phyloP scores from a whole-genome alignment of 495 filamentous ascomycete genomes.

The Aspergillus ellipticus region DNA sequence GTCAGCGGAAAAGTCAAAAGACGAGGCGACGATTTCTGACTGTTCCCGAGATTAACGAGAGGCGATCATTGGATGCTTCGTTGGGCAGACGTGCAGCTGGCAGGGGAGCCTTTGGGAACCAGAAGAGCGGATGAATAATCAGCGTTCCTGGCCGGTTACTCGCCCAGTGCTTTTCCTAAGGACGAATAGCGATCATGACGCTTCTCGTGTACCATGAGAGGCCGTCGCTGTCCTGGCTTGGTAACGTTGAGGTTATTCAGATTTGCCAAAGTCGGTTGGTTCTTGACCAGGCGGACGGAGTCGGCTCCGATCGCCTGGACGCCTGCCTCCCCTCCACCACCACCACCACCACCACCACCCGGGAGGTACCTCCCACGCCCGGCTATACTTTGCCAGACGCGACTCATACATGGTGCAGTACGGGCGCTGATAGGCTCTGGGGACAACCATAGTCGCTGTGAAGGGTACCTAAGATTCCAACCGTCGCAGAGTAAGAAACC shows the following conservation, averaged over 20 bases:
- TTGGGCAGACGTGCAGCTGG: slow-evolving; percentile 49
- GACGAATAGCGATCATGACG: slow-evolving; percentile 9
- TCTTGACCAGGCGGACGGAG: neutral
- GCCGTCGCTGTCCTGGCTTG: neutral
- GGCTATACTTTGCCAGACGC: neutral
- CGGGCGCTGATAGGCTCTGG: neutral
- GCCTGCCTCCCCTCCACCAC: neutral
- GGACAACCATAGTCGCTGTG: neutral
- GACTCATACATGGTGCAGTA: neutral
- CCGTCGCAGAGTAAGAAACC: neutral
- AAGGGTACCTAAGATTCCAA: neutral
- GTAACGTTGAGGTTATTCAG: neutral
- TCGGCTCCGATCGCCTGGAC: neutral
- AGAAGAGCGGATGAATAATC: slow-evolving; percentile 13
- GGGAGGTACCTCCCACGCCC: neutral
- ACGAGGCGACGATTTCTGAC: slow-evolving; percentile 28
- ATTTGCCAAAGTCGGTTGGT: neutral
- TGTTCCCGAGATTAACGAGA: slow-evolving; percentile 29
- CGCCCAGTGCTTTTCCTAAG: neutral
- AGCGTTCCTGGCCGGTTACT: neutral
- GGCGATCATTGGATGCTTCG: slow-evolving; percentile 45
- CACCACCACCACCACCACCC: neutral
- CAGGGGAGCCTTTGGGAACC: slow-evolving; percentile 6
- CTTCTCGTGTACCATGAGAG: neutral
- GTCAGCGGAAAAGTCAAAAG: slow-evolving; percentile 34